Evolutionary conservation across 2,329 filamentous ascomycete genomes (phyloP).

Genomic region (Colletotrichum somersetense): DNA sequence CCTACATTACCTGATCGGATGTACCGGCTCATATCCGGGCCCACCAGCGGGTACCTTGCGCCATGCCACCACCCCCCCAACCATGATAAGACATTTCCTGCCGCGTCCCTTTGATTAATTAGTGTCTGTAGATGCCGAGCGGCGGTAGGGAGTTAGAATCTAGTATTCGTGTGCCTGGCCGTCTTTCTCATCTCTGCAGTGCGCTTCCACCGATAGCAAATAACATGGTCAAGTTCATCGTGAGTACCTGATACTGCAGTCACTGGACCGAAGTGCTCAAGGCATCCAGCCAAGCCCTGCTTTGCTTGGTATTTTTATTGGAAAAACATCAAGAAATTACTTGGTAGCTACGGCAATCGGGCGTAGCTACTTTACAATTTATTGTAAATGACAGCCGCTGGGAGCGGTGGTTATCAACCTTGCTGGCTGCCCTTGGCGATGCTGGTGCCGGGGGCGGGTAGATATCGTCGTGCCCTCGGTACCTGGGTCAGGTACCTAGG

Average conservation of each 20-base stretch:
- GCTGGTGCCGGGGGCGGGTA: constrained; percentile 32
- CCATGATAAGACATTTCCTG: background rate
- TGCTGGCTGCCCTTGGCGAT: background rate
- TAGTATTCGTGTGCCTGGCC: background rate
- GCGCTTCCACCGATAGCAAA: background rate
- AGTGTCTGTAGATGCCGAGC: background rate
- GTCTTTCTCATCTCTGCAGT: background rate
- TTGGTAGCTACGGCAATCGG: background rate
- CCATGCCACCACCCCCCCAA: background rate
- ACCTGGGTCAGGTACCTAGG: constrained; percentile 8
- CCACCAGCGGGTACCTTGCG: constrained; percentile 23
- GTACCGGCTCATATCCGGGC: constrained; percentile 15
- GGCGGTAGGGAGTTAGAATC: background rate
- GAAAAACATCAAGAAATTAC: background rate
- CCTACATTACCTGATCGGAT: constrained; percentile 13
- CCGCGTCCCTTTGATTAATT: background rate
- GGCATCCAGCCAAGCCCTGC: too few species aligned
- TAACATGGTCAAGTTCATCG: background rate
- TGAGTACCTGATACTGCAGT: background rate
- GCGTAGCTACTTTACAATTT: background rate
- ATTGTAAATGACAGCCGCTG: background rate
- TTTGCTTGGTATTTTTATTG: background rate
- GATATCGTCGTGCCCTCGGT: constrained; percentile 23
- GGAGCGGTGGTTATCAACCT: background rate
- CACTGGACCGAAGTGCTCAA: too few species aligned